phyloP scores from a whole-genome alignment of 208 protist species.

The Leptomonas seymouri region DNA sequence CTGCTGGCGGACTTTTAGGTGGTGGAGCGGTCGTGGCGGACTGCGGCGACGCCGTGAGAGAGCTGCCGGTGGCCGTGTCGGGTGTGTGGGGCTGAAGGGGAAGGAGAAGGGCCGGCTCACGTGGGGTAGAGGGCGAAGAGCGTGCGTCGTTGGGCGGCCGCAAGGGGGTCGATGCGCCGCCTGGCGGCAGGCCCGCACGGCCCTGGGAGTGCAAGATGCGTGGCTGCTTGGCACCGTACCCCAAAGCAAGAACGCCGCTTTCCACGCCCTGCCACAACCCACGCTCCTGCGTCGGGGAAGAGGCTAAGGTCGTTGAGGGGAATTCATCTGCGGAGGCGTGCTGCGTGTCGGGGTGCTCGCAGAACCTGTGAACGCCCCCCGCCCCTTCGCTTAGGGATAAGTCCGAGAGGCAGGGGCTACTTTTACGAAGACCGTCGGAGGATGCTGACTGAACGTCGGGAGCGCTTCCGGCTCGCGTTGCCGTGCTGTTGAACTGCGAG shows the following conservation, averaged over 20 bases:
- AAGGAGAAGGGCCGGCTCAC: neutral
- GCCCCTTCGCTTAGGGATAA: conserved; percentile 2
- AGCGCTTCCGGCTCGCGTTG: neutral
- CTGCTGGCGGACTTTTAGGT: too few relatives aligned
- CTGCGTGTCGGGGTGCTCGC: neutral
- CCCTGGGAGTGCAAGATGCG: neutral
- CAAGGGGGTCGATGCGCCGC: neutral
- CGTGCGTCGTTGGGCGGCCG: too few relatives aligned
- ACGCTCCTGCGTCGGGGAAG: neutral
- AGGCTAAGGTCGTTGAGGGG: neutral
- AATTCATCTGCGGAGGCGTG: neutral
- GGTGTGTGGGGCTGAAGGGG: neutral
- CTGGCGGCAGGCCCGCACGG: neutral
- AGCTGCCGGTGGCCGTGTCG: neutral
- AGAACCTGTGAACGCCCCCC: neutral
- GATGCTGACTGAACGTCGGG: neutral
- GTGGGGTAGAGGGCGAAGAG: neutral
- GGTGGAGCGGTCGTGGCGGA: neutral
- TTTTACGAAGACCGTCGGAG: neutral
- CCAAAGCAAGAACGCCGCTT: neutral
- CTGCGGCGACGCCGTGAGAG: neutral
- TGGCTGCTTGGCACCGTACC: neutral
- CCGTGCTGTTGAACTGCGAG: neutral
- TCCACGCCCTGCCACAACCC: conserved; percentile 8
- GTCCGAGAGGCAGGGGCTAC: neutral